Conservation (phyloP, 192 early-diverging fungal species). For the Podila minutissima region DNA sequence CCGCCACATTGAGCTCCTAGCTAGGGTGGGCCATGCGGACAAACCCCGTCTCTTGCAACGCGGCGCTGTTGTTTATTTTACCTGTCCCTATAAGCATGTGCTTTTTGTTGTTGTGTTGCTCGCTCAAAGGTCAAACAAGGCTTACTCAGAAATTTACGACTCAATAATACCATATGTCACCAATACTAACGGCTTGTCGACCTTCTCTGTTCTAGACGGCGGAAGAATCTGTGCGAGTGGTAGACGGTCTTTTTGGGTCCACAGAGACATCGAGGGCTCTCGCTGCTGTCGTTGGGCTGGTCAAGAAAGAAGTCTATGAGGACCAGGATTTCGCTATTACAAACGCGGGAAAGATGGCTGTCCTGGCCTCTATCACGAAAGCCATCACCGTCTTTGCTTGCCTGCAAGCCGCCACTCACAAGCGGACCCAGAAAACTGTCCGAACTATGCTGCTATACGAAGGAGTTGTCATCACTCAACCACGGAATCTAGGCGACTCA, state of each 20-base stretch:
- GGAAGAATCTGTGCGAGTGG: slow-evolving; percentile 88
- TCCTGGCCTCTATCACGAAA: slow-evolving; percentile 79
- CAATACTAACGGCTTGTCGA: neutral
- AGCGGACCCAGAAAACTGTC: slow-evolving; percentile 58
- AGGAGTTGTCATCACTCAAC: slow-evolving; percentile 63
- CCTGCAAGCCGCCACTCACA: slow-evolving; percentile 83
- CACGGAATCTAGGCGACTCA: slow-evolving; percentile 44
- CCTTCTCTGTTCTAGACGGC: slow-evolving; percentile 63
- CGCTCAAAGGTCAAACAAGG: no score
- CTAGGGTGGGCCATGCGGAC: no score
- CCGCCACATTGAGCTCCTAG: no score
- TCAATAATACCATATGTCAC: neutral
- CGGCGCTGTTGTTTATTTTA: no score
- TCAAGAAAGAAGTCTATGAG: slow-evolving; percentile 77
- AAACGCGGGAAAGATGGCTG: slow-evolving; percentile 71
- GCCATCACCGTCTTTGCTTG: slow-evolving; percentile 87
- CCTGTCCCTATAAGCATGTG: no score
- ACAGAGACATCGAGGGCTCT: slow-evolving; percentile 93
- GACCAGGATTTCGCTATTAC: slow-evolving; percentile 71
- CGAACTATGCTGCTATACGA: slow-evolving; percentile 65
- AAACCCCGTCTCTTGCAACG: no score
- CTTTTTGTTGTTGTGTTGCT: no score
- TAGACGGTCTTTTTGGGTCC: slow-evolving; percentile 95
- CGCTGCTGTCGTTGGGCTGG: slow-evolving; percentile 81
- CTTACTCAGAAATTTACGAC: neutral